Evolutionary conservation across 768 basidiomycete genomes (phyloP).

Genomic region (Suillus spraguei): DNA sequence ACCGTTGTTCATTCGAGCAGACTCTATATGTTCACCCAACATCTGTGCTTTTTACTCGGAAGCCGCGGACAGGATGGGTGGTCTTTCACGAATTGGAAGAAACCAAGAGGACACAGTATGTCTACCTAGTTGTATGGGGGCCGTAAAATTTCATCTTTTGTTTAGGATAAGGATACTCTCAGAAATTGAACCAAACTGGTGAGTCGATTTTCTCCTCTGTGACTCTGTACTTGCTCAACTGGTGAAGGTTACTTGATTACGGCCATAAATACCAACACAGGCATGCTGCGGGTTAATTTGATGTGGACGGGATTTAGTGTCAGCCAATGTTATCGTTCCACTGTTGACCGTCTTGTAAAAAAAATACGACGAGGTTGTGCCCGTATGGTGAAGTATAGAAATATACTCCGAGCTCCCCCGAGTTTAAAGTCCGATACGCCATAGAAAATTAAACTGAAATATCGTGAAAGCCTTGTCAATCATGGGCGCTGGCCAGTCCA

Average conservation of each 20-base stretch:
- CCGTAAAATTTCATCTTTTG: conserved; percentile 16
- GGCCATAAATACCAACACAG: conserved; percentile 50
- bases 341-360: not conserved
- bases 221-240: conserved; percentile 11
- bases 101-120: conserved; percentile 91
- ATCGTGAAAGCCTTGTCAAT: not conserved
- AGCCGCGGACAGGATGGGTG: conserved; percentile 90
- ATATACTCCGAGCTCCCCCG: no score
- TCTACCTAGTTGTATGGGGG: conserved; percentile 3
- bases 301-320: not conserved
- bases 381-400: not conserved
- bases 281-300: conserved; percentile 10
- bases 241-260: conserved; percentile 47
- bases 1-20: conserved; percentile 40
- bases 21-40: conserved; percentile 89
- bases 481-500: conserved; percentile 79
- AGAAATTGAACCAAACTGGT: conserved; percentile 96
- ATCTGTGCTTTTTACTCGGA: conserved; percentile 92
- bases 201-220: conserved; percentile 17
- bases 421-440: not conserved
- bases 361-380: not conserved
- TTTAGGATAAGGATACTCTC: conserved; percentile 88
- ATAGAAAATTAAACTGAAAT: not conserved
- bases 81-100: conserved; percentile 96
- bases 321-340: not conserved